These are phyloP conservation scores for Citeromyces hawaiiensis DNA, from an alignment of 1,139 yeast species.

Conservation along the genomic window DNA sequence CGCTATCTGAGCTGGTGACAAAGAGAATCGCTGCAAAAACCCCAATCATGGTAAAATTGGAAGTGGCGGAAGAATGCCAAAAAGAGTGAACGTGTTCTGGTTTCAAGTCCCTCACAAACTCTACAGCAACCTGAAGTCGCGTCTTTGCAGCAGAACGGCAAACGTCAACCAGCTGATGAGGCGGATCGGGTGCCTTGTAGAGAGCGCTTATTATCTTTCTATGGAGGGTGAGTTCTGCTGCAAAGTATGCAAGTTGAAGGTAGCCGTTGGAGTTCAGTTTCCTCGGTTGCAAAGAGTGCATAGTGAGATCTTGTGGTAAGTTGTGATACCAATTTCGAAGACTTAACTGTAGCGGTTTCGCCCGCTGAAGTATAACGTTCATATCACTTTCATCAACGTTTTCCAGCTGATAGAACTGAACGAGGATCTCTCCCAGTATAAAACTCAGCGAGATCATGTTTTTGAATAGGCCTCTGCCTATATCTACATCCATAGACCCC, in stretches of 20 bases:
- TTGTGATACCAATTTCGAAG: conserved; percentile 78
- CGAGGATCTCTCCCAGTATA: conserved; percentile 61
- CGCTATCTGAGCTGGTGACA: conserved; percentile 43
- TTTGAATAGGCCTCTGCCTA: conserved; percentile 59
- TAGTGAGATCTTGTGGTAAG: conserved; percentile 56
- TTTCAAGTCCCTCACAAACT: conserved; percentile 60
- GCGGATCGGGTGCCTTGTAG: conserved; percentile 35
- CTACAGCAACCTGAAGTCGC: conserved; percentile 67
- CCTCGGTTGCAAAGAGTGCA: conserved; percentile 46
- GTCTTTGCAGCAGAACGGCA: conserved; percentile 81
- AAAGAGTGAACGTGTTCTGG: conserved; percentile 77
- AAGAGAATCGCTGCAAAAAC: conserved; percentile 73
- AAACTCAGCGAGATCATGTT: conserved; percentile 56
- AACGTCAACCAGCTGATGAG: conserved; percentile 39
- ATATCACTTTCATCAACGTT: conserved; percentile 23
- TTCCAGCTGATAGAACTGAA: conserved; percentile 58
- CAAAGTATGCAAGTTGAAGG: conserved; percentile 73
- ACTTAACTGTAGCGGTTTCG: conserved; percentile 75
- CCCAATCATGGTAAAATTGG: conserved; percentile 71
- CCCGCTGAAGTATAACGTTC: conserved; percentile 29
- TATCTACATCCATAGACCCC: conserved; percentile 57
- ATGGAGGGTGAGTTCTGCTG: conserved; percentile 76
- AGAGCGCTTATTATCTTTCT: conserved; percentile 60
- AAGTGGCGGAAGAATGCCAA: conserved; percentile 76
- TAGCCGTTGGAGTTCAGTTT: conserved; percentile 53